Conservation (phyloP, 306 rosid genomes). For the Hippophae gyantsensis region DNA sequence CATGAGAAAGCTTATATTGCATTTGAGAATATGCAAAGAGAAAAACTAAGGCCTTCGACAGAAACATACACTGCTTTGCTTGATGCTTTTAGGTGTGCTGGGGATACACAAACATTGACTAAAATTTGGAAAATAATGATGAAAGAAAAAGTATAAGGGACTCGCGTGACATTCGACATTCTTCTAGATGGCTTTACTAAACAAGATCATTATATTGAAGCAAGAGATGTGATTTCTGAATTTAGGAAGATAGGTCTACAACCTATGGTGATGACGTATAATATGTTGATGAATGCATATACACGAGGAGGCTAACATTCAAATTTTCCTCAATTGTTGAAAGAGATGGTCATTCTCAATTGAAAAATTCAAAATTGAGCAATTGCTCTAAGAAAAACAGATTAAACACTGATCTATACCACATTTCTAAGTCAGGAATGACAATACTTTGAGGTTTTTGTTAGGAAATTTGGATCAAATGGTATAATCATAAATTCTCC, state of each 20-base stretch:
- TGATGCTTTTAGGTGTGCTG: constrained; percentile 73
- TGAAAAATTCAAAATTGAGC: not conserved
- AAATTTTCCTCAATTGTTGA: constrained; percentile 63
- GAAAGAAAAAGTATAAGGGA: constrained; percentile 52
- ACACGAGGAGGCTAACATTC: constrained; percentile 74
- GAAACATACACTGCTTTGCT: constrained; percentile 81
- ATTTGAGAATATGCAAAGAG: constrained; percentile 64
- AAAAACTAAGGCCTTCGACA: constrained; percentile 62
- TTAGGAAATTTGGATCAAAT: no score
- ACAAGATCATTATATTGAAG: constrained; percentile 70
- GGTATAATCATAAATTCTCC: no score
- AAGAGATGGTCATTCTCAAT: constrained; percentile 54
- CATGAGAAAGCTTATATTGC: constrained; percentile 68
- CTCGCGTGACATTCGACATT: constrained; percentile 55
- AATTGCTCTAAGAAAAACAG: not conserved
- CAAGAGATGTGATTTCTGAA: constrained; percentile 68
- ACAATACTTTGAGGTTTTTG: constrained; percentile 96
- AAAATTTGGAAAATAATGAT: constrained; percentile 75
- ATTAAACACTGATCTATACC: constrained; percentile 43
- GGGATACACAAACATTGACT: constrained; percentile 60
- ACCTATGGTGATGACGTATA: constrained; percentile 74
- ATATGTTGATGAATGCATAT: constrained; percentile 79
- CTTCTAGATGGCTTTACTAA: constrained; percentile 86
- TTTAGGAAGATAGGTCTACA: constrained; percentile 62
- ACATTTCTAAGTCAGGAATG: constrained; percentile 95